Evolutionary conservation across 306 rosid genomes (phyloP).

Genomic region (Quercus robur): DNA sequence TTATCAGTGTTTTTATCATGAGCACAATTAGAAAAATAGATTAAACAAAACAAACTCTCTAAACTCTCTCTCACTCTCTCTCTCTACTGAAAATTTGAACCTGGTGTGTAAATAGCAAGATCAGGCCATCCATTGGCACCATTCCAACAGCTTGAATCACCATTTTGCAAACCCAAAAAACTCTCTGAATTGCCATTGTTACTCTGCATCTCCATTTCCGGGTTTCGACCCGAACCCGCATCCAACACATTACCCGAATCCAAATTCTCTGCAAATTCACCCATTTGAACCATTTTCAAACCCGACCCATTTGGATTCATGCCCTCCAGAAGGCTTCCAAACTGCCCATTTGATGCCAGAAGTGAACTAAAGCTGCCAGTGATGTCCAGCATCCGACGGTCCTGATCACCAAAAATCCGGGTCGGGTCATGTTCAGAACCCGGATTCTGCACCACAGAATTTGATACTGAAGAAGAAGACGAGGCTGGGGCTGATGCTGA

Average conservation of each 20-base stretch:
- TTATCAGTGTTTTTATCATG: constrained; percentile 11
- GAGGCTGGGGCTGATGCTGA: constrained; percentile 13
- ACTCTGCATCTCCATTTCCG: constrained; percentile 42
- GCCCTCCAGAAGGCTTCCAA: constrained; percentile 53
- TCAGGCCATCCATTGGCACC: constrained; percentile 76
- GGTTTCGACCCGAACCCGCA: constrained; percentile 43
- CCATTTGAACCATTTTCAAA: constrained; percentile 47
- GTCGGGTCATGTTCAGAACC: constrained; percentile 31
- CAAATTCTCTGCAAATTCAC: constrained; percentile 43
- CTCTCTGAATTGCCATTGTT: constrained; percentile 35
- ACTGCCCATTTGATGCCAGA: constrained; percentile 52
- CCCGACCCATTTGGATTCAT: constrained; percentile 57
- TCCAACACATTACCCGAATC: constrained; percentile 27
- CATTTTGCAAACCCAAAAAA: constrained; percentile 52
- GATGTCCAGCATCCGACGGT: constrained; percentile 24
- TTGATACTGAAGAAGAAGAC: constrained; percentile 30
- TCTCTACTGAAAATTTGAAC: constrained; percentile 66
- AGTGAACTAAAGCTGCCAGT: constrained; percentile 74
- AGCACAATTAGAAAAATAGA: constrained; percentile 15
- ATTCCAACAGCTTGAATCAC: constrained; percentile 71
- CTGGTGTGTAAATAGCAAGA: constrained; percentile 88
- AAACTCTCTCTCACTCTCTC: neutral
- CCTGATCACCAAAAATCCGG: constrained; percentile 26
- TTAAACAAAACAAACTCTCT: constrained; percentile 8
- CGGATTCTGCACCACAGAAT: constrained; percentile 15